These are phyloP conservation scores for Gnomoniopsis smithogilvyi DNA, from an alignment of 2,329 filamentous ascomycete genomes.

Conservation along the genomic window DNA sequence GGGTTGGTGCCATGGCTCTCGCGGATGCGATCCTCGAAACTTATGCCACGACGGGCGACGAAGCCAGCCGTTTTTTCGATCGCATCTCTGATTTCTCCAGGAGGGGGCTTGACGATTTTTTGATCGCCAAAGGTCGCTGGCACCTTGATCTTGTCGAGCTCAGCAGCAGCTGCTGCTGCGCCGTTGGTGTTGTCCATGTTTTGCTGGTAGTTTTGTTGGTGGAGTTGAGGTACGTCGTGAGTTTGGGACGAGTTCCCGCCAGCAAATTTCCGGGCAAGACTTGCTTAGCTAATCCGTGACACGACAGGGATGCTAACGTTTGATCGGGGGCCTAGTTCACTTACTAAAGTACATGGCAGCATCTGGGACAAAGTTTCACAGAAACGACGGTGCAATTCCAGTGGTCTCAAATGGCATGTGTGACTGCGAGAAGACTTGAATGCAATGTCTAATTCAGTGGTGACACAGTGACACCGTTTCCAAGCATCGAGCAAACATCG, in stretches of 20 bases:
- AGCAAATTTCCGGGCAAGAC: too few species aligned
- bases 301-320: too few species aligned
- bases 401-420: background rate
- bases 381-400: background rate
- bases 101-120: conserved; percentile 77
- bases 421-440: background rate
- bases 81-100: conserved; percentile 72
- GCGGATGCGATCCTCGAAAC: conserved; percentile 80
- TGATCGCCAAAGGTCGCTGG: conserved; percentile 54
- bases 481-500: background rate
- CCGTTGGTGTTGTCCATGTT: conserved; percentile 46
- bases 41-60: conserved; percentile 65
- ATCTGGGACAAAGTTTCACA: conserved; percentile 1
- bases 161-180: conserved; percentile 40
- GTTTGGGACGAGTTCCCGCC: background rate
- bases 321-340: too few species aligned
- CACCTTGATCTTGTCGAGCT: conserved; percentile 68
- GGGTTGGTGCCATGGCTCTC: conserved; percentile 79
- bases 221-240: conserved; percentile 18
- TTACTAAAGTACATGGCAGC: background rate
- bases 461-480: background rate
- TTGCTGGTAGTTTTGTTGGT: conserved; percentile 19
- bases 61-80: conserved; percentile 96
- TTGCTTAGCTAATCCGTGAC: too few species aligned
- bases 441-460: background rate